Evolutionary conservation across 306 rosid species (phyloP).

Genomic region (Carpinus fangiana): DNA sequence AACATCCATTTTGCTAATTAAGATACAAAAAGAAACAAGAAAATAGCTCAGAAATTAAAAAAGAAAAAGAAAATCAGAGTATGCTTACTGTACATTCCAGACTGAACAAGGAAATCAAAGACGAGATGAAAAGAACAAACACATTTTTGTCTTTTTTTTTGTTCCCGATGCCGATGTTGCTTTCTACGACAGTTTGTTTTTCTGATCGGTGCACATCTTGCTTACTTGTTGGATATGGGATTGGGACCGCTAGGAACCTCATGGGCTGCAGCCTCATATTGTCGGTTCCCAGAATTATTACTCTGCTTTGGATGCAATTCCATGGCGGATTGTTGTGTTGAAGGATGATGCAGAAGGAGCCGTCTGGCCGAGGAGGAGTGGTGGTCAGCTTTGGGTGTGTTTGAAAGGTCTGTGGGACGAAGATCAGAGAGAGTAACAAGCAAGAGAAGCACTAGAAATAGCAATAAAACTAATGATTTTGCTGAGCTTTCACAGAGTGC

Average conservation of each 20-base stretch:
- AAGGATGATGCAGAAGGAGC: not conserved
- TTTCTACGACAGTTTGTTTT: not conserved
- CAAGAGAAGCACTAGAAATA: conserved; percentile 4
- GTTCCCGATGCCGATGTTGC: not conserved
- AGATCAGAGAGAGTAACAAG: conserved; percentile 7
- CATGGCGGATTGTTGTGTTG: not conserved
- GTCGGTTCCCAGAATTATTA: not conserved
- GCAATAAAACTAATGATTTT: not conserved
- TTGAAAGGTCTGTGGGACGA: not conserved
- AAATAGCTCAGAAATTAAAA: not conserved
- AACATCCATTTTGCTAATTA: too few relatives aligned
- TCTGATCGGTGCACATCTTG: not conserved
- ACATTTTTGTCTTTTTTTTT: not conserved
- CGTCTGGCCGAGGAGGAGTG: not conserved
- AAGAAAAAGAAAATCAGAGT: not conserved
- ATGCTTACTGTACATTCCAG: not conserved
- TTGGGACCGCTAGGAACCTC: conserved; percentile 19
- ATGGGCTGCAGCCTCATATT: conserved; percentile 9
- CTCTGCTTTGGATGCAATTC: conserved; percentile 2
- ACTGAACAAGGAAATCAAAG: not conserved
- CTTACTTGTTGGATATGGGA: conserved; percentile 20
- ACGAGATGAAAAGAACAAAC: not conserved
- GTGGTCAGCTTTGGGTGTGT: not conserved
- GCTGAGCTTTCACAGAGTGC: not conserved
- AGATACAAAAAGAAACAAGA: not conserved